Evolutionary conservation across 2,329 filamentous ascomycete genomes (phyloP).

Genomic region (Alternaria gaisen): DNA sequence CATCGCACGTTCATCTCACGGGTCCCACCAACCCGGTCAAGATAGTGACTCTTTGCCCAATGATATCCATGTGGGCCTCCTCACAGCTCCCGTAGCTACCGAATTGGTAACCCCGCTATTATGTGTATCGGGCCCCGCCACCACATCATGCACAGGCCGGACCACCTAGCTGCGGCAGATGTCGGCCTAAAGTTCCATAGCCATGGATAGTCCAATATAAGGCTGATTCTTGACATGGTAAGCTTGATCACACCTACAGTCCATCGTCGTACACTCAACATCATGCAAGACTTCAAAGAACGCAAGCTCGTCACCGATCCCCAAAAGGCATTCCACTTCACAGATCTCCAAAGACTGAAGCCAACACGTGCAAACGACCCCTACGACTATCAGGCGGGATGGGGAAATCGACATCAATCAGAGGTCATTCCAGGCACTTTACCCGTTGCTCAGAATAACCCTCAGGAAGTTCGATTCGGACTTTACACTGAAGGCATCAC

Average conservation of each 20-base stretch:
- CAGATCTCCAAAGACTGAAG: constrained; percentile 50
- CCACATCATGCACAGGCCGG: constrained; percentile 45
- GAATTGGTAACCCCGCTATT: constrained; percentile 37
- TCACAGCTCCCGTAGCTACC: constrained; percentile 25
- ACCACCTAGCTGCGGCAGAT: constrained; percentile 46
- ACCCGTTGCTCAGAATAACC: constrained; percentile 55
- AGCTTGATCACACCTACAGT: constrained; percentile 10
- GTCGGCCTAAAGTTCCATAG: constrained; percentile 25
- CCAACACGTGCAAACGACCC: constrained; percentile 51
- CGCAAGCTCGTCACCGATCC: constrained; percentile 48
- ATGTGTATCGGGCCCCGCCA: constrained; percentile 36
- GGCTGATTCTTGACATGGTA: constrained; percentile 21
- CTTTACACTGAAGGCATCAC: constrained; percentile 59
- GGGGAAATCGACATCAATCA: constrained; percentile 51
- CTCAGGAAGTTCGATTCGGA: constrained; percentile 55
- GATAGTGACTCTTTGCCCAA: not conserved
- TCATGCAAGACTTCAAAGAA: constrained; percentile 47
- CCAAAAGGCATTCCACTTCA: constrained; percentile 51
- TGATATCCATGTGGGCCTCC: constrained; percentile 23
- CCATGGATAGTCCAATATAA: constrained; percentile 42
- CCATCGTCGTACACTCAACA: constrained; percentile 13
- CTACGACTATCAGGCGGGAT: constrained; percentile 51
- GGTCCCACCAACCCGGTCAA: constrained; percentile 34
- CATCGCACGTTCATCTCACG: constrained; percentile 11
- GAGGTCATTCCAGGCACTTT: constrained; percentile 56